These are phyloP conservation scores for Phytophthora litchii DNA, from an alignment of 352 stramenopile genomes.

Conservation along the genomic window DNA sequence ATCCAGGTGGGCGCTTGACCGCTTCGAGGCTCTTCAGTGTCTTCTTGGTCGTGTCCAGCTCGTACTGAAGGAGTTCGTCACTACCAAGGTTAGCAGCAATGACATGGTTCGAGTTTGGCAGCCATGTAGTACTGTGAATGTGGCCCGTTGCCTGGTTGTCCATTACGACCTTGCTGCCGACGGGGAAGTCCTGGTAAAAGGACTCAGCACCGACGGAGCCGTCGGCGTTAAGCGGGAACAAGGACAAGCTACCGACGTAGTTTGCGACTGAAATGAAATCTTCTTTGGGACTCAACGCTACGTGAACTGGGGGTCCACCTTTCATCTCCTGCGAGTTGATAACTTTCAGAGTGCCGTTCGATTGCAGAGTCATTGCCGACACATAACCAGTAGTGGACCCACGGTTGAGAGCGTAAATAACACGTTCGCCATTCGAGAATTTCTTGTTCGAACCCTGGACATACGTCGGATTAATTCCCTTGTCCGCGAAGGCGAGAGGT, in stretches of 20 bases:
- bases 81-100: slow-evolving; percentile 62
- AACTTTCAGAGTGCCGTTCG: slow-evolving; percentile 41
- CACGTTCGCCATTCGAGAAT: slow-evolving; percentile 35
- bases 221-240: slow-evolving; percentile 55
- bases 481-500: slow-evolving; percentile 35
- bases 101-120: slow-evolving; percentile 44
- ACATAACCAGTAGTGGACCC: slow-evolving; percentile 55
- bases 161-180: slow-evolving; percentile 44
- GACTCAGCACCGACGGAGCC: slow-evolving; percentile 42
- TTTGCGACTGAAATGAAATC: slow-evolving; percentile 63
- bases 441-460: slow-evolving; percentile 41
- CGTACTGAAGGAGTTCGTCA: slow-evolving; percentile 61
- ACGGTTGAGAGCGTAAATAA: slow-evolving; percentile 60
- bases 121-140: slow-evolving; percentile 69
- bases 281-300: slow-evolving; percentile 52
- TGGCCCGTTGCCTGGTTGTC: slow-evolving; percentile 50
- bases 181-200: slow-evolving; percentile 49
- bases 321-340: slow-evolving; percentile 56
- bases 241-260: slow-evolving; percentile 59
- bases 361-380: slow-evolving; percentile 43
- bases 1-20: slow-evolving; percentile 37
- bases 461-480: slow-evolving; percentile 61
- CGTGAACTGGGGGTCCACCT: slow-evolving; percentile 46
- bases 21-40: slow-evolving; percentile 36
- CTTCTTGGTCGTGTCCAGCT: slow-evolving; percentile 41